phyloP scores from a whole-genome alignment of 2,329 filamentous ascomycete genomes.

The Botryotinia calthae region DNA sequence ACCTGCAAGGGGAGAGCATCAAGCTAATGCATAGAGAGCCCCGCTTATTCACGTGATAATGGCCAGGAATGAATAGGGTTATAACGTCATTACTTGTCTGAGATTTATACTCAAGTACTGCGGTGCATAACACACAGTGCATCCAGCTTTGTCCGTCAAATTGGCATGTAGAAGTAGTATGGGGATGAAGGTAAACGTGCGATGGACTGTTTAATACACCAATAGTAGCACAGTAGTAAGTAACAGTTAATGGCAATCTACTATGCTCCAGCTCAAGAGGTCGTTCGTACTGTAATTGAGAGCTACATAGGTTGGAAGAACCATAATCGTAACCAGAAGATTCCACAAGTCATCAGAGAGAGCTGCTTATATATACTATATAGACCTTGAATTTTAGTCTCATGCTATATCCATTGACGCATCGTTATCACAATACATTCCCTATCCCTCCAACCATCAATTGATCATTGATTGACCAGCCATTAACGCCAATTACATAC shows the following conservation, averaged over 20 bases:
- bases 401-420: not conserved
- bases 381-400: not conserved
- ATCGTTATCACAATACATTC: not conserved
- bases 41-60: not conserved
- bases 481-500: not conserved
- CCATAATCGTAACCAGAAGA: no score
- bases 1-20: not conserved
- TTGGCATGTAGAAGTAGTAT: not conserved
- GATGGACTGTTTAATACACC: no score
- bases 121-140: not conserved
- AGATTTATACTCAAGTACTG: not conserved
- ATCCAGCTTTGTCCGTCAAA: not conserved
- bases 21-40: not conserved
- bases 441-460: not conserved
- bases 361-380: no score
- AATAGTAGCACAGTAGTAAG: not conserved
- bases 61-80: not conserved
- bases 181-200: not conserved
- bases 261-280: not conserved
- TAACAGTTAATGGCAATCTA: not conserved
- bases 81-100: slow-evolving; percentile 1
- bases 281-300: no score
- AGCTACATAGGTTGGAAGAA: not conserved
- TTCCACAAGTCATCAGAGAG: not conserved
- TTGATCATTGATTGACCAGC: not conserved